Conservation (phyloP, 169 alveolate species). For the Plasmodium malariae region DNA sequence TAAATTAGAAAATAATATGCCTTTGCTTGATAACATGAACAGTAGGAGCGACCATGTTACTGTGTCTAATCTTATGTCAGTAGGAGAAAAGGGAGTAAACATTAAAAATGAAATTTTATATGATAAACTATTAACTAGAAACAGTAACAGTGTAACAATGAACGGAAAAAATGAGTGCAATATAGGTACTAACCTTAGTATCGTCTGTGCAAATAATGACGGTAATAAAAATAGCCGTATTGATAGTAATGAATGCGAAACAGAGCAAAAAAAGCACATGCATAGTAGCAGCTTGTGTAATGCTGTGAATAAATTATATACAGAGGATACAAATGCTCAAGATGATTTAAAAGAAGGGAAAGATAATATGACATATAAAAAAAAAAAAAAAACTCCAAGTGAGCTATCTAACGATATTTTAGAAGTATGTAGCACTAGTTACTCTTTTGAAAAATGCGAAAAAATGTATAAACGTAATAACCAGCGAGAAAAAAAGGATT, state of each 20-base stretch:
- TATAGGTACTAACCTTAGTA: no score
- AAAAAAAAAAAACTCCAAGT: background rate
- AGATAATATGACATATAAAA: no score
- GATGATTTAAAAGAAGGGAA: background rate
- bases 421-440: slow-evolving; percentile 11
- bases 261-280: no score
- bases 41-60: background rate
- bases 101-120: background rate
- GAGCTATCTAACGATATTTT: slow-evolving; percentile 1
- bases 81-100: background rate
- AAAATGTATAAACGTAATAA: slow-evolving; percentile 8
- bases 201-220: no score
- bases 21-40: background rate
- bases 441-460: slow-evolving; percentile 16
- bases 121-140: background rate
- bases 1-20: slow-evolving; percentile 7
- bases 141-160: no score
- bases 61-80: background rate
- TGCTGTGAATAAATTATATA: no score
- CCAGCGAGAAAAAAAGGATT: background rate
- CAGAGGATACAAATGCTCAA: background rate
- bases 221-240: no score
- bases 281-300: no score
- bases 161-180: no score
- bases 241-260: no score